A percentile compares a stretch with the other conserved stretches of the same genome.
These are phyloP conservation scores for Salvia hispanica DNA, from an alignment of 257 asterid species.

Conservation along the genomic window DNA sequence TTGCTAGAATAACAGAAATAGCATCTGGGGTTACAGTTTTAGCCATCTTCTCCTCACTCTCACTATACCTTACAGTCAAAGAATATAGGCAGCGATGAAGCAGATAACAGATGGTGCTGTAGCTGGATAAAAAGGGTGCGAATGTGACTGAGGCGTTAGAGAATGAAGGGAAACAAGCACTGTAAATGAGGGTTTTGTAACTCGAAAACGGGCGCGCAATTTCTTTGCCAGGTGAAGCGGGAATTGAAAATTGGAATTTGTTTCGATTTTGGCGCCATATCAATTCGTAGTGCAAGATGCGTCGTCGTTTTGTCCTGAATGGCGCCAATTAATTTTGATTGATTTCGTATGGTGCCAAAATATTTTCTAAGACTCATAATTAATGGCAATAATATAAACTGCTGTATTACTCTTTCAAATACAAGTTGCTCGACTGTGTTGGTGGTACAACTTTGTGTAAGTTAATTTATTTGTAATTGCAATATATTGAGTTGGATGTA, in stretches of 20 bases:
- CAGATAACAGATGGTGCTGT: not conserved
- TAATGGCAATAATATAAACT: no score
- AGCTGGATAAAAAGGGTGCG: not conserved
- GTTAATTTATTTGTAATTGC: no score
- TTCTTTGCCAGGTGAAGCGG: slow-evolving; percentile 22
- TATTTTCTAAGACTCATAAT: no score
- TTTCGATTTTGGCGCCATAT: slow-evolving; percentile 28
- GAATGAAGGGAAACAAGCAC: not conserved
- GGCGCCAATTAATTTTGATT: no score
- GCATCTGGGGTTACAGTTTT: slow-evolving; percentile 66
- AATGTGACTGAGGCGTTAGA: not conserved
- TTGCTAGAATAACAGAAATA: slow-evolving; percentile 59
- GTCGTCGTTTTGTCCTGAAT: no score
- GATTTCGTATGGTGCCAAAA: no score
- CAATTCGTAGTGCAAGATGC: no score
- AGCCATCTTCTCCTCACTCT: slow-evolving; percentile 40
- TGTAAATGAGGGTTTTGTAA: slow-evolving; percentile 16
- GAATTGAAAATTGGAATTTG: slow-evolving; percentile 19
- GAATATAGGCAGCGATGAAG: not conserved
- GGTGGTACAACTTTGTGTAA: no score
- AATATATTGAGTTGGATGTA: no score
- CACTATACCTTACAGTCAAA: not conserved
- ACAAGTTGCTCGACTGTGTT: no score
- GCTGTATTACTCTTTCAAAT: no score
- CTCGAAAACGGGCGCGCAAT: not conserved